Evolutionary conservation across 1,284 basidiomycete genomes (phyloP).

Genomic region (Clitocybe nebularis): DNA sequence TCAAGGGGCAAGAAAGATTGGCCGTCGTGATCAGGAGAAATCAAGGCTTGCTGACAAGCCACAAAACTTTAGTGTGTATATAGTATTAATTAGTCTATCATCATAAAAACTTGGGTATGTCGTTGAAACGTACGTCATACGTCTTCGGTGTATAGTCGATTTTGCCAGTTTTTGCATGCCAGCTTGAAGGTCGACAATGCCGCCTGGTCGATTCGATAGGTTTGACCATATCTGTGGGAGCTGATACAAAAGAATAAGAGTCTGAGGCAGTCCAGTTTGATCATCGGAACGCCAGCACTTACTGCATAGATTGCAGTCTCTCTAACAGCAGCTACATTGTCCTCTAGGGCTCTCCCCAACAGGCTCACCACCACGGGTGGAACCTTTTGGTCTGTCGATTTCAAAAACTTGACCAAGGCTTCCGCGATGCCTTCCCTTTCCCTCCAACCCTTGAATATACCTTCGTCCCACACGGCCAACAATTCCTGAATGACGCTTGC

Average conservation of each 20-base stretch:
- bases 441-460: conserved; percentile 74
- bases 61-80: conserved; percentile 62
- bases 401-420: conserved; percentile 48
- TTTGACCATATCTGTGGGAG: conserved; percentile 51
- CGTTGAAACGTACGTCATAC: conserved; percentile 51
- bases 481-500: conserved; percentile 51
- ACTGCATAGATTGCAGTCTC: conserved; percentile 71
- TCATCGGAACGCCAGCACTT: too few species aligned
- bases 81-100: conserved; percentile 5
- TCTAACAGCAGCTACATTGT: conserved; percentile 81
- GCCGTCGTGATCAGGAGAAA: conserved; percentile 35
- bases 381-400: conserved; percentile 28
- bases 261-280: too few species aligned
- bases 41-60: conserved; percentile 66
- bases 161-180: conserved; percentile 54
- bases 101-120: too few species aligned
- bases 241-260: conserved; percentile 36
- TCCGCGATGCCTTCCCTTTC: conserved; percentile 72
- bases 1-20: conserved; percentile 43
- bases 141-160: conserved; percentile 59
- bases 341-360: conserved; percentile 67
- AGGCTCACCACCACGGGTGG: conserved; percentile 36
- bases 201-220: conserved; percentile 36
- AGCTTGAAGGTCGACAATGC: conserved; percentile 38
- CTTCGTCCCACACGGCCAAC: conserved; percentile 59